These are phyloP conservation scores for Endocarpon pusillum DNA, from an alignment of 495 filamentous ascomycete genomes.

Conservation along the genomic window DNA sequence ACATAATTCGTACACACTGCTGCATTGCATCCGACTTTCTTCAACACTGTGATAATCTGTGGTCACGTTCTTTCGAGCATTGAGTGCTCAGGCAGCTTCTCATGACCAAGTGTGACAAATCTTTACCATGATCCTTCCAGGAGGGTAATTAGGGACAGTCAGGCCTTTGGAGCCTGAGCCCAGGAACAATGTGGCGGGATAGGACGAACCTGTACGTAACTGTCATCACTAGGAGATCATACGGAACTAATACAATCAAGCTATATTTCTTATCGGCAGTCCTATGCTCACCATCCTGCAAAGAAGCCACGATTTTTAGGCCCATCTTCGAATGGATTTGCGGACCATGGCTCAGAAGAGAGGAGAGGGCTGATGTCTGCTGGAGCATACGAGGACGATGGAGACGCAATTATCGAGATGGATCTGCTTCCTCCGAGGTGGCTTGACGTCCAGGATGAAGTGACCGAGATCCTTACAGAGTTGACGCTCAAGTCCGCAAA, in stretches of 20 bases:
- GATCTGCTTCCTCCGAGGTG: conserved; percentile 87
- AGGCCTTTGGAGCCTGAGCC: no score
- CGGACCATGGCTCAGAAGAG: conserved; percentile 51
- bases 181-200: conserved; percentile 95
- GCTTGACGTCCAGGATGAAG: conserved; percentile 90
- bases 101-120: no score
- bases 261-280: conserved; percentile 97
- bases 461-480: conserved; percentile 62
- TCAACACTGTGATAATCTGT: no score
- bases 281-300: conserved; percentile 84
- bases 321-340: conserved; percentile 53
- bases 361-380: conserved; percentile 72
- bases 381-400: conserved; percentile 65
- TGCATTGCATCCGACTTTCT: no score
- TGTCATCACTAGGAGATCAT: conserved; percentile 6
- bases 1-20: no score
- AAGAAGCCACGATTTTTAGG: conserved; percentile 60
- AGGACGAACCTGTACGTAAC: conserved; percentile 79
- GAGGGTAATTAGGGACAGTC: background rate
- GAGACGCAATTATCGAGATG: conserved; percentile 96
- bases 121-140: no score
- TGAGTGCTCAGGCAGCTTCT: no score
- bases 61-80: no score
- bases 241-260: conserved; percentile 27
- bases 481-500: conserved; percentile 68